Evolutionary conservation across 2,329 filamentous ascomycete genomes (phyloP), one percentile per base, ranked within the genome.

Genomic region (Fusarium duplospermum): DNA sequence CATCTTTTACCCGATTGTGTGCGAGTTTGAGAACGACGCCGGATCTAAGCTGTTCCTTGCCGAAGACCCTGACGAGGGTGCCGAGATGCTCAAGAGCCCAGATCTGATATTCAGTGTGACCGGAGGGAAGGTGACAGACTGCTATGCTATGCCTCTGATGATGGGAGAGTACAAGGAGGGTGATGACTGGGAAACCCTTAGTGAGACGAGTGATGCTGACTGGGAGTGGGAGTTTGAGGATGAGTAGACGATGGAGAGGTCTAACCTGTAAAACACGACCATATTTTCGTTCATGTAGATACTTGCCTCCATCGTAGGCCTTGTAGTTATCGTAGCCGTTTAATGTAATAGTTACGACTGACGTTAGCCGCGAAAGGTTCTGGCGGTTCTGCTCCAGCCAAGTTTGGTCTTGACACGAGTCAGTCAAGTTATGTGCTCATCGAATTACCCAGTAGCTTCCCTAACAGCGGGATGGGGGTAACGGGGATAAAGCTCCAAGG

Each of bases 1-100:
- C 8, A 54, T 79, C 16, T 79, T 79, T 52, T 81, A 78, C 63
- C 79, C 78, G 4, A 64, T 77, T 2, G 76, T 82, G 11, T 83
- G 82, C 58, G 76, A 80, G 20, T 83, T 75, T 63, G 64, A 50
- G 2, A 71, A 76, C 58, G 54, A 38, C 14, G 67, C 52, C 3
- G 67, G 70, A 14, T 70, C 78, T 13, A 79, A 77, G 60, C 50
- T 81, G 1, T 82, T 82, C 62, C 50, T 83, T 18, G 77, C 72
- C 2, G 70, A 64, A n/a, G 79, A 82, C 62, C 66, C 77, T 0
- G 77, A 65, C 4, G 61, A 66, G 16, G 78, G 74, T 2, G 67
- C 77, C 11, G 69, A 65, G 22, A 76, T 70, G 29, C 67, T 82
- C 33, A 56, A 76, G 70, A 72, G 71, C 33, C 57, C 65, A 6